Evolutionary conservation across 108 stramenopile genomes (phyloP).

Genomic region (Hondaea fermentalgiana): DNA sequence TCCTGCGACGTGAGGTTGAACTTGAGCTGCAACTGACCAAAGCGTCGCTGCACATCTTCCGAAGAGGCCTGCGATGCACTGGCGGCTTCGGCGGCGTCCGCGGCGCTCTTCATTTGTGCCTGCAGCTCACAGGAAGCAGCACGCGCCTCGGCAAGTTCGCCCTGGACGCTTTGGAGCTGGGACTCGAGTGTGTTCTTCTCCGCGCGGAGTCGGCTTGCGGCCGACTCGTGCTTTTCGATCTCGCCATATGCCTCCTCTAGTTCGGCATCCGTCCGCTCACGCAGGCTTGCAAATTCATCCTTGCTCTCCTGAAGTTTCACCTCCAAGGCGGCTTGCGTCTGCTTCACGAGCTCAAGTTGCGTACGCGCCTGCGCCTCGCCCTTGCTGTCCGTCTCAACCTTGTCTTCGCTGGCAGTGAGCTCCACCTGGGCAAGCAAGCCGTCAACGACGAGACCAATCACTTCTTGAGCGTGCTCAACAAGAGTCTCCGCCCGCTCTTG

Average conservation of each 20-base stretch:
- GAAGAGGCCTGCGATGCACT: background rate
- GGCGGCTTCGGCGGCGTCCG: background rate
- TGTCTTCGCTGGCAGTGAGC: no score
- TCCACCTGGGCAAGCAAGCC: no score
- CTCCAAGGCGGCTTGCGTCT: background rate
- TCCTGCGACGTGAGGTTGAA: background rate
- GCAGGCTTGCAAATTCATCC: background rate
- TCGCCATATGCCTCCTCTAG: background rate
- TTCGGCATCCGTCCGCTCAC: background rate
- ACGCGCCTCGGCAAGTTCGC: background rate
- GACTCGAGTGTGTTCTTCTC: background rate
- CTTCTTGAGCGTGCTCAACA: background rate
- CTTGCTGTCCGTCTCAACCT: background rate
- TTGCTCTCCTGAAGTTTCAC: background rate
- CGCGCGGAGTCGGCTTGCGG: background rate
- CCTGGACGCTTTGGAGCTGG: background rate
- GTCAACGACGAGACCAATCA: background rate
- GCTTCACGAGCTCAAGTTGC: background rate
- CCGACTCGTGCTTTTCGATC: background rate
- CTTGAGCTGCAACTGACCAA: background rate
- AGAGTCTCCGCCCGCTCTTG: background rate
- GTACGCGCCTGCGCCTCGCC: background rate
- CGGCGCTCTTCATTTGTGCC: background rate
- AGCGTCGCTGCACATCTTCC: background rate
- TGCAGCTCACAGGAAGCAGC: background rate